Base-by-base conservation (phyloP, 768 basidiomycete species). In the Gymnopilus junonius region DNA sequence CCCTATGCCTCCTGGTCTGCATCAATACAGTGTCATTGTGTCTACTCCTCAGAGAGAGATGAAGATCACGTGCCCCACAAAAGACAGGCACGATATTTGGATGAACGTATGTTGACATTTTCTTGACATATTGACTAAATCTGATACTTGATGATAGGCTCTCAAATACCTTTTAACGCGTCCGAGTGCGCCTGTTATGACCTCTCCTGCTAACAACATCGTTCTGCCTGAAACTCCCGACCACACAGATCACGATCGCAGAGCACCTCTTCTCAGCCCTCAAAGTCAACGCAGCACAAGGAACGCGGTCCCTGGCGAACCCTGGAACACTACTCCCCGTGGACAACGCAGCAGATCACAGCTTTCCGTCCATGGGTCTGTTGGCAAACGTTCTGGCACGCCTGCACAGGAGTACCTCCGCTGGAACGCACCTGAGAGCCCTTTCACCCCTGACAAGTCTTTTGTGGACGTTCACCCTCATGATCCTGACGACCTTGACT, bases 31-130 rank as follows among this genome's bases (percentile, higher is more conserved):
- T 65, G 91, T 99, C 25, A 82, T 99, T 43, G 89, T 99, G 60
- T 89, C 93, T 23, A 97, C 96, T 0, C 92, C 94, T 11, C 92
- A 95, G 65, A 85, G 97, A 61, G 97, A 99, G 77, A 97, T 99
- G 88, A 97, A 97, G 80, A 90, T 99, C 71, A 99, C 97, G n/a
- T 95, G 95, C 6, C 91, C 92, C 2, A 96, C 91, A 8, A 93
- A 93, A 73, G 97, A 99, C 67, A 84, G 96, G 58, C 97, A 99
- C 72, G 96, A 99, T 69, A 95, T 98, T 64, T 99, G 97, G 97
- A 80, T 94, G 57, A 92, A 89, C 76, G 95, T 95, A 75, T 62
- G 88, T 80, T 39, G 31, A 51, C 48, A 20, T 40, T 59, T 20
- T 43, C 40, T n/a, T n/a, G 45, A 34, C 17, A 3, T 27, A 12